Base-by-base conservation (phyloP, 257 asterid genomes). In the Petrea volubilis region DNA sequence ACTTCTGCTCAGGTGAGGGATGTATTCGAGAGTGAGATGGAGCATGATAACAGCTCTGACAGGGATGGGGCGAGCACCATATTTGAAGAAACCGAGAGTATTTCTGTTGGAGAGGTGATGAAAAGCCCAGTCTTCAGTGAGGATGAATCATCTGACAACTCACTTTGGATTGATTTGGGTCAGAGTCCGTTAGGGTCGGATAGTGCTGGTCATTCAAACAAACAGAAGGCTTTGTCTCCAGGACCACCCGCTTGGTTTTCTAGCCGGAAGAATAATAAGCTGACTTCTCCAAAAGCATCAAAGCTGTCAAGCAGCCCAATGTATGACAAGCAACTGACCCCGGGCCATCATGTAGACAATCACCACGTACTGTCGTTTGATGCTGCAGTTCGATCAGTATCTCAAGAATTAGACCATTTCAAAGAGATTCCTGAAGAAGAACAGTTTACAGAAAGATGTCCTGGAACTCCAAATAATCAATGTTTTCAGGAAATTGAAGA, bases 1-100 rank as follows among this genome's bases (percentile, higher is more conserved):
- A 95, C 99, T 64, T 85, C 99, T 65, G 97, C 96, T 25, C 98
- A 95, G 85, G 98, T 95, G 31, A 86, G 91, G 82, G 99, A 95
- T 63, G 97, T 95, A 27, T 92, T 95, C 62, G 97, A 88, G 83
- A 87, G 75, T 5, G 98, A 95, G 79, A 90, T 92, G 94, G 98
- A 92, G 77, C 90, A 87, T 31, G 99, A 95, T 59, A 86, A 92
- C 81, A 66, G 83, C 60, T 95, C 99, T 0, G 99, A 95, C 56
- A 88, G 90, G 71, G 99, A 95, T 67, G 98, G 97, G 12, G 79
- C 98, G 0, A 95, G 97, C 90, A 92, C 99, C 27, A 85, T 95
- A 33, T 92, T 95, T 67, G 99, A 95, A 81, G 99, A 95, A 81
- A 84, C 87, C 0, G 99, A 92, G 66, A 95, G 94, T 75, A 75